Evolutionary conservation across 352 stramenopile species (phyloP), one percentile per base, ranked within the genome.

Genomic region (Phytopythium cucurbitacearum): DNA sequence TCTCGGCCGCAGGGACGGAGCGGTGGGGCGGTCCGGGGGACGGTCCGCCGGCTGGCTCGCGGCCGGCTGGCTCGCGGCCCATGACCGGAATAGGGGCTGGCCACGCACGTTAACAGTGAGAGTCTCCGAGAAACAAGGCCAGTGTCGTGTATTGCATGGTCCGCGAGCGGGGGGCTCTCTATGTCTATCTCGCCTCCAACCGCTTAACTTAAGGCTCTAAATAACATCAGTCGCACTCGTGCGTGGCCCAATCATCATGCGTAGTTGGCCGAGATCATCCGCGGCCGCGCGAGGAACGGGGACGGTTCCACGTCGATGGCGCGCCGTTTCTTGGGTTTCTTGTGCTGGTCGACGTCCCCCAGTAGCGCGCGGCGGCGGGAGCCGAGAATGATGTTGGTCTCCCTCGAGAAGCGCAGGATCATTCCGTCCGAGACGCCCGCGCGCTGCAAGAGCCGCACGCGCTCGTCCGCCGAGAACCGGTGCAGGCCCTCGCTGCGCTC

Each of bases 331-430:
- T 69, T 77, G 51, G 59, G 67, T 37, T 67, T 48, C 56, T 65
- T 68, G 35, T 71, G 51, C 50, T 63, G 57, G n/a, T 66, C 68
- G 9, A 67, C 38, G 44, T 74, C 58, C 47, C 84, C 76, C 21
- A 69, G 54, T 32, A 80, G 65, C 10, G 76, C 79, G 40, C 70
- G 68, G 45, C 73, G 58, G 5, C 76, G 71, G 13, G 76, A 86
- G 54, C 63, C 60, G 40, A 84, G 73, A 49, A 84, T 86, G 59
- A 86, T 86, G 59, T 80, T 84, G 0, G 76, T 69, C 60, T 86
- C 72, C 5, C 76, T 62, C 33, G 76, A 80, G 67, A 80, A 84
- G 15, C 76, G 76, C 56, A 82, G 59, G 63, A 86, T 86, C 64
- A 86, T 86, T 35, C 71, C 76, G 21, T 86, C 76, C 48, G 66